Evolutionary conservation across 208 protist species (phyloP), one percentile per base, ranked within the genome.

Genomic region (Crithidia bombi): DNA sequence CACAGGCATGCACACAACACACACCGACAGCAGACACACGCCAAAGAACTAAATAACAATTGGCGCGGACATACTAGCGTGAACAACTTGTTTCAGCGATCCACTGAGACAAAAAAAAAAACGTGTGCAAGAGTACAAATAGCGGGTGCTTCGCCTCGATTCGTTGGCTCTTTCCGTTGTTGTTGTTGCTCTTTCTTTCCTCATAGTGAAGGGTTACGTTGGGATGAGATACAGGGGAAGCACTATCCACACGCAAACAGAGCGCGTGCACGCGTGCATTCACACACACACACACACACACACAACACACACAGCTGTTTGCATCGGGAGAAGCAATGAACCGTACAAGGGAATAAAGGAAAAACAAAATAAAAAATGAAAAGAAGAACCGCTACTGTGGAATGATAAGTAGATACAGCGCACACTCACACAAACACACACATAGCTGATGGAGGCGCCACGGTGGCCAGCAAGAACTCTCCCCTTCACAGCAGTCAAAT

Each of bases 331-430:
- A 32, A 55, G n/a, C 28, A 54, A 25, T 28, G 30, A 58, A 49
- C 30, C 17, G 32, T 66, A 55, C 23, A 69, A 46, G 59, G 25
- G 41, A 38, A 51, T 23, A 26, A 61, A 56, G 57, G 43, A 65
- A 71, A 65, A 28, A 54, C 21, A 25, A 52, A 25, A 30, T 28
- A 41, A 41, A 58, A 63, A 55, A 62, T 63, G 36, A 19, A 49
- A 61, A 72, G 61, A 38, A 44, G 38, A 33, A 56, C 23, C 39
- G 32, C 39, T 51, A 23, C 17, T 65, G 59, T 26, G 6, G 6
- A 65, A 50, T n/a, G 26, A 15, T 41, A 74, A 55, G 21, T 19
- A 33, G n/a, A 17, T 36, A 36, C 7, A 55, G 10, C 21, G 36
- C 9, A 1, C 43, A 65, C n/a, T n/a, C n/a, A n/a, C n/a, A n/a